Conservation (phyloP, 2,329 filamentous ascomycete genomes). For the Truncatella angustata region DNA sequence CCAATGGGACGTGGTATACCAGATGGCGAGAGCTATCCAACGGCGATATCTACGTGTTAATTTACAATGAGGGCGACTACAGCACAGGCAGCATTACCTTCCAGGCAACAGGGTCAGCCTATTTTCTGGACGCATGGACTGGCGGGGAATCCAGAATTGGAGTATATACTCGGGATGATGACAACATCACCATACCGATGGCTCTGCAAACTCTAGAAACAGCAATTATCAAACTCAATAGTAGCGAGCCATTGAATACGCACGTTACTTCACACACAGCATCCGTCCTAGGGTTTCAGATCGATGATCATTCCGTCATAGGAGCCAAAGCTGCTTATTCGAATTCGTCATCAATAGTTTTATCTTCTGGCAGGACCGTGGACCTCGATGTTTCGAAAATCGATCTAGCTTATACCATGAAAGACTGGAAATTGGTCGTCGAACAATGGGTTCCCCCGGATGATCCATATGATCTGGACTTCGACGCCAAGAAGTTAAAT, state of each 20-base stretch:
- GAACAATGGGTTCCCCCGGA: not conserved
- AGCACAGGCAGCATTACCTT: not conserved
- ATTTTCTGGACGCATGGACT: not conserved
- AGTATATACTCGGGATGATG: not conserved
- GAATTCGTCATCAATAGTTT: not conserved
- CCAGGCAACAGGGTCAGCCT: not conserved
- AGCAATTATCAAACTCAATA: not conserved
- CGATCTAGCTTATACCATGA: not conserved
- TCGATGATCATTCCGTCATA: not conserved
- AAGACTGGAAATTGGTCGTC: not conserved
- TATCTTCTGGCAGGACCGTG: not conserved
- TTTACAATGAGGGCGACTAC: not conserved
- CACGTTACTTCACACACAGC: not conserved
- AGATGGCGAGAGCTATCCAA: not conserved
- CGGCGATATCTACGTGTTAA: not conserved
- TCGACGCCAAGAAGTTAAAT: not conserved
- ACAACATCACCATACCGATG: not conserved
- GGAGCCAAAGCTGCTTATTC: not conserved
- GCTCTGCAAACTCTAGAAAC: not conserved
- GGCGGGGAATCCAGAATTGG: not conserved
- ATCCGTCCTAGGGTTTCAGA: not conserved
- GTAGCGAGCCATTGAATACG: not conserved
- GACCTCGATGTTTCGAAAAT: not conserved
- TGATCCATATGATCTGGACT: not conserved
- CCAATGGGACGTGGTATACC: conserved; percentile 1